Percentiles rank a stretch among this genome's conserved stretches.
Evolutionary conservation across 2,329 filamentous ascomycete genomes (phyloP).

Genomic region (Penicillium vulpinum): DNA sequence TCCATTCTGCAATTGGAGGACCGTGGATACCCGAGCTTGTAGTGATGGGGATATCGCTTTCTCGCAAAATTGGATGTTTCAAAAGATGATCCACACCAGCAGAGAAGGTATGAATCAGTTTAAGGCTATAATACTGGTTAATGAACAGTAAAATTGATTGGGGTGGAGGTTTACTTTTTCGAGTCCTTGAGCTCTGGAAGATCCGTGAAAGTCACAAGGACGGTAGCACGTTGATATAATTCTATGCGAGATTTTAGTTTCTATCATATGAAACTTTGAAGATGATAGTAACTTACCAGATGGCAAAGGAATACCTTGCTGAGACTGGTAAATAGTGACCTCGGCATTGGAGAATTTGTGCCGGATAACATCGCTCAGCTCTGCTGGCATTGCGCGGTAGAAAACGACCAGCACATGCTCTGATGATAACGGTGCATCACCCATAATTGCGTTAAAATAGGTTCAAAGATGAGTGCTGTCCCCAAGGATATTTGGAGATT

Average conservation of each 20-base stretch:
- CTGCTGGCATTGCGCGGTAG: slow-evolving; percentile 14
- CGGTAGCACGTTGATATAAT: slow-evolving; percentile 23
- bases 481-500: not conserved
- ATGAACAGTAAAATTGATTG: not conserved
- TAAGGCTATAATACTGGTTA: slow-evolving; percentile 31
- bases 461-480: not conserved
- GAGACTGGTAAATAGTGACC: slow-evolving; percentile 15
- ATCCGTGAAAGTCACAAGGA: slow-evolving; percentile 28
- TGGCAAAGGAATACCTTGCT: slow-evolving; percentile 19
- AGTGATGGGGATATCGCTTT: slow-evolving; percentile 55
- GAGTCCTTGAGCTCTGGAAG: slow-evolving; percentile 32
- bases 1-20: slow-evolving; percentile 68
- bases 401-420: slow-evolving; percentile 30
- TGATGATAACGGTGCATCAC: slow-evolving; percentile 15
- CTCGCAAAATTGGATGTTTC: slow-evolving; percentile 54
- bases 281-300: slow-evolving; percentile 17
- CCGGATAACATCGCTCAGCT: slow-evolving; percentile 18
- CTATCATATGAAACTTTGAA: rapidly evolving
- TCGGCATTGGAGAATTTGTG: slow-evolving; percentile 27
- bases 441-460: slow-evolving; percentile 19
- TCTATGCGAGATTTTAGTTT: slow-evolving; percentile 16
- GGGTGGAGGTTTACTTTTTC: slow-evolving; percentile 20
- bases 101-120: slow-evolving; percentile 58
- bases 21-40: slow-evolving; percentile 60
- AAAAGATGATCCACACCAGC: slow-evolving; percentile 59